Evolutionary conservation across 2,329 filamentous ascomycete genomes (phyloP).

Genomic region (Penicillium occitanis): DNA sequence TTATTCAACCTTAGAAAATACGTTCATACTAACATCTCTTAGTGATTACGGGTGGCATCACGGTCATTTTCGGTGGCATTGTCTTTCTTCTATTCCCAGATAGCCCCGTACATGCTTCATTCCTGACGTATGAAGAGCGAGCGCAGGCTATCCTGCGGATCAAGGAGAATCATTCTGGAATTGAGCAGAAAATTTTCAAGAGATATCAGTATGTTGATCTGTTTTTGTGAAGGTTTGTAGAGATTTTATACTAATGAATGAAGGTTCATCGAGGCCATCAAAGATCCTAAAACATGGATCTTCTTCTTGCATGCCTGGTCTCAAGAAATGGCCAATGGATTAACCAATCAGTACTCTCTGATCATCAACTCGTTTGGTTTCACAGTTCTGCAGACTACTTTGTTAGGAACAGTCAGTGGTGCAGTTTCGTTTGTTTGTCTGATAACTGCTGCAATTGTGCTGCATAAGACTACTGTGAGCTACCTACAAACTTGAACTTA

Average conservation of each 20-base stretch:
- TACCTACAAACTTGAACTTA: background rate
- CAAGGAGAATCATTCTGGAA: constrained; percentile 39
- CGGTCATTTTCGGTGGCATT: constrained; percentile 28
- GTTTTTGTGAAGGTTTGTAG: background rate
- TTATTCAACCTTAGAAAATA: background rate
- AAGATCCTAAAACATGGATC: constrained; percentile 37
- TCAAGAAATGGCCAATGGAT: constrained; percentile 35
- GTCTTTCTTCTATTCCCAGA: constrained; percentile 38
- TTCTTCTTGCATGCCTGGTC: constrained; percentile 39
- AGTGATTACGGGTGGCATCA: constrained; percentile 21
- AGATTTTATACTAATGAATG: background rate
- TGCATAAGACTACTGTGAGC: constrained; percentile 33
- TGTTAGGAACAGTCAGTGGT: constrained; percentile 27
- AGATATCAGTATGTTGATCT: constrained; percentile 23
- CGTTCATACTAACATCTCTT: background rate
- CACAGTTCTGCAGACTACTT: constrained; percentile 26
- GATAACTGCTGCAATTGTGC: constrained; percentile 29
- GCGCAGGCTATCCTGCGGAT: constrained; percentile 37
- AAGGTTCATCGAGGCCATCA: constrained; percentile 34
- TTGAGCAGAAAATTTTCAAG: constrained; percentile 40
- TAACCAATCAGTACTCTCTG: constrained; percentile 45
- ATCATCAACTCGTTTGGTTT: constrained; percentile 51
- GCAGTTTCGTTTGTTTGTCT: constrained; percentile 32
- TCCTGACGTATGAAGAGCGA: constrained; percentile 35
- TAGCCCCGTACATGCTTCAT: constrained; percentile 34